These are phyloP conservation scores for Tulasnella sp. DNA, from an alignment of 768 basidiomycete species.

Conservation along the genomic window DNA sequence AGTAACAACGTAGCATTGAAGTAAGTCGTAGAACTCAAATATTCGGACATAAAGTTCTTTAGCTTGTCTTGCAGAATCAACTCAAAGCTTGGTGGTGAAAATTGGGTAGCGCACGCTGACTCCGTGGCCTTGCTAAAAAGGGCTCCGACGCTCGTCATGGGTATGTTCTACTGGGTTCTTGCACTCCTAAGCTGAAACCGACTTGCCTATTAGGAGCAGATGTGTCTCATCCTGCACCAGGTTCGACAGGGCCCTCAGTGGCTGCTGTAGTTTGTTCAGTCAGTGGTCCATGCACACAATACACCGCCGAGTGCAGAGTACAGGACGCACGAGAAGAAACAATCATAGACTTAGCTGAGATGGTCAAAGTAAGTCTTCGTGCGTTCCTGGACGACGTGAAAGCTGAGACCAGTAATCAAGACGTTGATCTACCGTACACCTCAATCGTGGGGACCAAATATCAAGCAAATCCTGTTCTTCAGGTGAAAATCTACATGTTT, in stretches of 20 bases:
- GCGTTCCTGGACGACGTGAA: not conserved
- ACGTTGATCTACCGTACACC: not conserved
- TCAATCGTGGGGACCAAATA: not conserved
- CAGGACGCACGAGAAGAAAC: not conserved
- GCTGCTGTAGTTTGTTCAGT: slow-evolving; percentile 8
- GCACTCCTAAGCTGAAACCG: not conserved
- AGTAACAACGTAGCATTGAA: slow-evolving; percentile 11
- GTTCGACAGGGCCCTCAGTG: not conserved
- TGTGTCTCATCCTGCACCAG: slow-evolving; percentile 1
- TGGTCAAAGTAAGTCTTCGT: slow-evolving; percentile 3
- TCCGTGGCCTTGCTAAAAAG: not conserved
- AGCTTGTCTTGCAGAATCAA: slow-evolving; percentile 8
- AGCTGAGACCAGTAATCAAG: not conserved
- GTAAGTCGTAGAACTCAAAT: slow-evolving; percentile 1
- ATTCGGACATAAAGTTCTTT: not conserved
- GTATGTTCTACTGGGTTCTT: not conserved
- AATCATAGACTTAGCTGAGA: not conserved
- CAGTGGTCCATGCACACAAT: not conserved
- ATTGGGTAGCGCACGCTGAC: not conserved
- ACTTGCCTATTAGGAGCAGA: not conserved
- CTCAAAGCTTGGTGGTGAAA: slow-evolving; percentile 9
- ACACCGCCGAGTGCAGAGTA: slow-evolving; percentile 4
- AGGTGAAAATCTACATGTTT: not conserved
- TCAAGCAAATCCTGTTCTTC: slow-evolving; percentile 13
- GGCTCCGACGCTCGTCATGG: slow-evolving; percentile 2